Evolutionary conservation across 192 early-diverging fungal genomes (phyloP), one percentile per base, ranked within the genome.

Genomic region (Mortierella antarctica): DNA sequence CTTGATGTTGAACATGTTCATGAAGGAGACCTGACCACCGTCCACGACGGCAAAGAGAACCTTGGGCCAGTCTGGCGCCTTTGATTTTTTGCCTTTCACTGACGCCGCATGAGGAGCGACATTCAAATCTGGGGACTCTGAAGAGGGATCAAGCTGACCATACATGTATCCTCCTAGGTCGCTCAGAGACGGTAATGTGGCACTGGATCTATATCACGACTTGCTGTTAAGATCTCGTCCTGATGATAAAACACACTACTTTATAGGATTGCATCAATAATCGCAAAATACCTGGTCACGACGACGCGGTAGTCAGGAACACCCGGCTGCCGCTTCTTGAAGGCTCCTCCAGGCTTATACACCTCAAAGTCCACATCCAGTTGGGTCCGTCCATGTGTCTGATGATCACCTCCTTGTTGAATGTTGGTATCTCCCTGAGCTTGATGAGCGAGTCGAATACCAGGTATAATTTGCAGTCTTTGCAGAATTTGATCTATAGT

Each of bases 271-370:
- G 8, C 23, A 12, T 55, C 0, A 8, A 8, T 31, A 3, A 31
- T 2, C 8, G 3, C 6, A 4, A 64, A 11, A 6, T 74, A 86
- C 86, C 73, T 78, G 50, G 46, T 48, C 8, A 88, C 87, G 8
- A 75, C 72, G 7, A 88, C 72, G 4, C 70, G 76, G 61, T 78
- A 86, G 56, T 86, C 77, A 23, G 87, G 87, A 10, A 55, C 59
- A 13, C 87, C 82, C 7, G 87, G 85, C n/a, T 84, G 70, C 12
- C 83, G 67, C 57, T 88, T 88, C 57, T 84, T 86, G 63, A 82
- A 88, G 12, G 59, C 52, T 23, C 76, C 57, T 31, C 59, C 72
- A 17, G 84, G 84, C 23, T 82, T 84, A 51, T 88, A 88, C 1
- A 86, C 85, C 39, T 84, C 76, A 65, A 78, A 88, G 42, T 84